Base-by-base conservation (phyloP, 1,139 yeast genomes). In the Lodderomyces parapsilosis region DNA sequence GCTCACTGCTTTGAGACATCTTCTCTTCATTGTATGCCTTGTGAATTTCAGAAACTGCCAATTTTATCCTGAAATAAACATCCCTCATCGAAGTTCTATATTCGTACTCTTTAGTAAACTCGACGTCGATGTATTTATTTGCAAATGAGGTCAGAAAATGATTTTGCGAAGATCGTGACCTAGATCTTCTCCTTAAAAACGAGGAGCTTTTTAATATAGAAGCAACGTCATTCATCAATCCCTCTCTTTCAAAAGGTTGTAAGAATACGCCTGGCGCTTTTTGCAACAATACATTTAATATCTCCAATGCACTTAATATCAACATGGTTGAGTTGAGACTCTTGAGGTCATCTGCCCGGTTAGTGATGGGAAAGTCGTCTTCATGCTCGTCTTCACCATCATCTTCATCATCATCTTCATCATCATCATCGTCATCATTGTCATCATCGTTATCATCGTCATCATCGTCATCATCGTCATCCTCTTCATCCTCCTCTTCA, bases 221-320 rank as follows among this genome's bases (percentile, higher is more conserved):
- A 4, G 17, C 13, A 17, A 78, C 65, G 54, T 86, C 91, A 14
- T 74, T 68, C 9, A 86, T 65, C 19, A 86, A 63, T 0, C 96
- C 96, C 53, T 89, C 94, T 46, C 87, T 75, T 52, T 78, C 86
- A 49, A 89, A 80, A 5, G 71, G 71, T 0, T 63, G 56, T 10
- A 80, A 57, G 42, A 76, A 80, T 0, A 61, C 49, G 2, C 60
- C 62, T 1, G 83, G 77, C 10, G 76, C 65, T 45, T 73, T 72
- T 4, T 60, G 59, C 18, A 86, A 62, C 4, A 79, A 37, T 2
- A 36, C 46, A 17, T 42, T 39, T 67, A 20, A 46, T n/a, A 48
- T 49, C 20, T 43, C 44, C 14, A 86, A 62, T 0, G 84, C 75
- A 4, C 83, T 82, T 17, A 74, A 65, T 1, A 81, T 62, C n/a